Conservation (phyloP, 805 yeast species). For the Ogataea ramenticola region DNA sequence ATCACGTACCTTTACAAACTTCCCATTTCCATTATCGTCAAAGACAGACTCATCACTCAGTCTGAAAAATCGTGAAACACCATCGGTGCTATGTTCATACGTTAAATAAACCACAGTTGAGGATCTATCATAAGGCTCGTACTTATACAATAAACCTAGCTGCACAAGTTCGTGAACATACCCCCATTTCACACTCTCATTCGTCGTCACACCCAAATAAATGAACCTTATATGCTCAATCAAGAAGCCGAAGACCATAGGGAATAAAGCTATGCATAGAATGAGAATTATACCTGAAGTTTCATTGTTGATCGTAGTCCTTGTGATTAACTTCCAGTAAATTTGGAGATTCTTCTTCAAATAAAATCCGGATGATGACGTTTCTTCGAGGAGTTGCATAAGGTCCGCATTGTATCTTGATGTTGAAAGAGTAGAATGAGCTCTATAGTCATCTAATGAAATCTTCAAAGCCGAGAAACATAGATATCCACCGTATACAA, state of each 20-base stretch:
- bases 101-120: background rate
- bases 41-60: slow-evolving; percentile 3
- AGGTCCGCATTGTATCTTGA: too few relatives aligned
- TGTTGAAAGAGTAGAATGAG: too few relatives aligned
- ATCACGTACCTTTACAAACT: slow-evolving; percentile 15
- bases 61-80: background rate
- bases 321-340: slow-evolving; percentile 16
- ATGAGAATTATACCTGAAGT: slow-evolving; percentile 35
- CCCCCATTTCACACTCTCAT: slow-evolving; percentile 48
- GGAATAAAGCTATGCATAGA: slow-evolving; percentile 30
- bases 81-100: background rate
- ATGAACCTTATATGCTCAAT: slow-evolving; percentile 36
- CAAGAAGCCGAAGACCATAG: slow-evolving; percentile 32
- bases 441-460: background rate
- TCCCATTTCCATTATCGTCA: slow-evolving; percentile 5
- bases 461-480: slow-evolving; percentile 21
- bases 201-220: slow-evolving; percentile 51
- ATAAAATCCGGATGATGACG: too few relatives aligned
- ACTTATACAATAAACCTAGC: slow-evolving; percentile 22
- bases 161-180: slow-evolving; percentile 34
- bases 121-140: slow-evolving; percentile 2
- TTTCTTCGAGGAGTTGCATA: too few relatives aligned
- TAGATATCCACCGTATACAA: slow-evolving; percentile 35
- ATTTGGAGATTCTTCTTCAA: background rate
- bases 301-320: slow-evolving; percentile 27